Base-by-base conservation (phyloP, 805 yeast species). In the Wickerhamomyces subpelliculosus region DNA sequence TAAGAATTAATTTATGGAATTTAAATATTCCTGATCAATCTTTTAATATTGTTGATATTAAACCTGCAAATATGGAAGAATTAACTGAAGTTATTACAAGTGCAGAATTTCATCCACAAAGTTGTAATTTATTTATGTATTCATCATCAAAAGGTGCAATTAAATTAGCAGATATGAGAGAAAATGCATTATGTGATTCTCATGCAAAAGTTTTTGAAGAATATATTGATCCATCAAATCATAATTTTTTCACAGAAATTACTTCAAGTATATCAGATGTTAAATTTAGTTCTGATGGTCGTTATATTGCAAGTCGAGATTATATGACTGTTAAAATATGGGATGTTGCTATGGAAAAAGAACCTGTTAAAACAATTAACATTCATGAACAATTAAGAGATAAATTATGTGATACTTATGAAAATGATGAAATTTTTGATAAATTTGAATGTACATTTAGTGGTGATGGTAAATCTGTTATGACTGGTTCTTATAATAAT, bases 41-140 rank as follows among this genome's bases (percentile, higher is more conserved):
- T 52, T 93, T 93, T 65, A 94, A 93, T 62, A 93, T 93, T 48
- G 97, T 93, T 41, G 98, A 93, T 64, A 93, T 93, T 55, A 88
- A 94, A 61, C 99, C 99, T 9, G 85, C 88, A 7, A 88, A 88
- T 62, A 94, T 93, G 98, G 99, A 93, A 67, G 99, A 93, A 65
- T 74, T 93, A 52, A 90, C 98, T 9, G 98, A 93, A 62, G 98
- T 93, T 37, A 90, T 93, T 47, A 93, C 99, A 14, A 76, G 89
- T 54, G 94, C 97, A 3, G 96, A 89, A 60, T 93, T 93, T 67
- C 97, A 94, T 61, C 98, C 99, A 13, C 64, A 68, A 33, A 80
- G 80, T 57, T 93, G 99, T 69, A 93, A 93, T 60, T 67, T 84
- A 53, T 90, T 93, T 63, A 88, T 90, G 88, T 90, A 93, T 65